phyloP scores from a whole-genome alignment of 768 basidiomycete species.

The Tricholoma sp. region DNA sequence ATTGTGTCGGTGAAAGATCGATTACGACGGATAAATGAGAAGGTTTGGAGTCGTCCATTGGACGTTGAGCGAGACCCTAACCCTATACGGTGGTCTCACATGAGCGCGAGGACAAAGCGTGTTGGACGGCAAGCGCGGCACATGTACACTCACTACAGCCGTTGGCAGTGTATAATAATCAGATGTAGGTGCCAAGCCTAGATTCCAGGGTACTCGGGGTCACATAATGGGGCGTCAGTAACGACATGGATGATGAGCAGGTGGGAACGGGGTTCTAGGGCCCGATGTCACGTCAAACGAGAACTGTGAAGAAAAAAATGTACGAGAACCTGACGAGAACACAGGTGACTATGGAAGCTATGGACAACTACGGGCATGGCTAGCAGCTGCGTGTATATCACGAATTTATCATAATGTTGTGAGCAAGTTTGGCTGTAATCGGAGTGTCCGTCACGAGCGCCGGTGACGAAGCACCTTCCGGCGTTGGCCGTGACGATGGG shows the following conservation, averaged over 20 bases:
- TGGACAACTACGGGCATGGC: too few relatives aligned
- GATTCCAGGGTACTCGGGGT: background rate
- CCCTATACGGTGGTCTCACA: background rate
- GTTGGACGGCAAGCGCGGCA: background rate
- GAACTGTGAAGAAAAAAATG: too few relatives aligned
- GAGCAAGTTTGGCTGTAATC: slow-evolving; percentile 18
- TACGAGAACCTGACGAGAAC: too few relatives aligned
- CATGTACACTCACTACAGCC: too few relatives aligned
- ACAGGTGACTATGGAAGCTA: too few relatives aligned
- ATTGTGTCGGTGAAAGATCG: slow-evolving; percentile 83
- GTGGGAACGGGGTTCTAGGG: background rate
- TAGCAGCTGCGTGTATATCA: too few relatives aligned
- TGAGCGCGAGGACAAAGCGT: background rate
- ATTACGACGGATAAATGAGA: slow-evolving; percentile 78
- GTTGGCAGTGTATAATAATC: background rate
- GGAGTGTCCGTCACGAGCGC: slow-evolving; percentile 51
- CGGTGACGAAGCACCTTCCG: slow-evolving; percentile 53
- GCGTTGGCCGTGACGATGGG: slow-evolving; percentile 57
- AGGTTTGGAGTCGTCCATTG: slow-evolving; percentile 21
- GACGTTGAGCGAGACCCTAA: background rate
- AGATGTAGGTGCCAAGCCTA: background rate
- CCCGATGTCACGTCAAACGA: slow-evolving; percentile 2
- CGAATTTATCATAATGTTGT: background rate
- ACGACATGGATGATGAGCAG: background rate
- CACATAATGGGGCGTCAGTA: background rate